phyloP scores from a whole-genome alignment of 140 eudicot genomes.

The Erigeron philadelphicus region DNA sequence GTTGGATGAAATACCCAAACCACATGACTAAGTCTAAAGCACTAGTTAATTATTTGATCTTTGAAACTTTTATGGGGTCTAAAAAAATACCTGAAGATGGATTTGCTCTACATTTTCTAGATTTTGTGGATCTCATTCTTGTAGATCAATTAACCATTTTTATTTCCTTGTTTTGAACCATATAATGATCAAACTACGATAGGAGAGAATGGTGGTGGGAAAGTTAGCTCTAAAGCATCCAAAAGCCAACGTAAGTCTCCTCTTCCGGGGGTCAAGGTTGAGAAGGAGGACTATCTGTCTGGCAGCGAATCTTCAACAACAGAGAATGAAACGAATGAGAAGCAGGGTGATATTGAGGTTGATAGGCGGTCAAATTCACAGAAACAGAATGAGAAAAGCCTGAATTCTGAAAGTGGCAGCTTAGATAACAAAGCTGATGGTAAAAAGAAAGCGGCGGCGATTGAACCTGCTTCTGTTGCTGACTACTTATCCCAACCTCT shows the following conservation, averaged over 20 bases:
- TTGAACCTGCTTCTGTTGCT: constrained; percentile 27
- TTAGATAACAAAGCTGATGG: constrained; percentile 41
- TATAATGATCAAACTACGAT: constrained; percentile 26
- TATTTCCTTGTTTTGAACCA: constrained; percentile 10
- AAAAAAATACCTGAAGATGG: too few relatives aligned
- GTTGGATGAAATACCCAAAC: constrained; percentile 12
- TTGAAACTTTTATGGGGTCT: background rate
- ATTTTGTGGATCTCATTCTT: too few relatives aligned
- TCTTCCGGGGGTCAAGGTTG: constrained; percentile 19
- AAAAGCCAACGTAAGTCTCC: constrained; percentile 28
- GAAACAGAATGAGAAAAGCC: constrained; percentile 23
- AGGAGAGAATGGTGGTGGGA: constrained; percentile 53
- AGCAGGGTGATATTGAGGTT: constrained; percentile 16
- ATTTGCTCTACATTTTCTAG: too few relatives aligned
- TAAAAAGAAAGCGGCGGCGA: constrained; percentile 22
- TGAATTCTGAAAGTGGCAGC: constrained; percentile 33
- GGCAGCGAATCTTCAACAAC: constrained; percentile 18
- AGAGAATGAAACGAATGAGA: constrained; percentile 12
- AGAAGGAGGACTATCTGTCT: constrained; percentile 22
- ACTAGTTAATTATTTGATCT: background rate
- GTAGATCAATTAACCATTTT: background rate
- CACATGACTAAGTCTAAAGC: background rate
- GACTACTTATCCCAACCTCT: constrained; percentile 27
- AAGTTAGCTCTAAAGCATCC: constrained; percentile 35
- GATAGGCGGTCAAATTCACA: constrained; percentile 22